Evolutionary conservation across 1,284 basidiomycete species (phyloP).

Genomic region (Microbotryum intermedium): DNA sequence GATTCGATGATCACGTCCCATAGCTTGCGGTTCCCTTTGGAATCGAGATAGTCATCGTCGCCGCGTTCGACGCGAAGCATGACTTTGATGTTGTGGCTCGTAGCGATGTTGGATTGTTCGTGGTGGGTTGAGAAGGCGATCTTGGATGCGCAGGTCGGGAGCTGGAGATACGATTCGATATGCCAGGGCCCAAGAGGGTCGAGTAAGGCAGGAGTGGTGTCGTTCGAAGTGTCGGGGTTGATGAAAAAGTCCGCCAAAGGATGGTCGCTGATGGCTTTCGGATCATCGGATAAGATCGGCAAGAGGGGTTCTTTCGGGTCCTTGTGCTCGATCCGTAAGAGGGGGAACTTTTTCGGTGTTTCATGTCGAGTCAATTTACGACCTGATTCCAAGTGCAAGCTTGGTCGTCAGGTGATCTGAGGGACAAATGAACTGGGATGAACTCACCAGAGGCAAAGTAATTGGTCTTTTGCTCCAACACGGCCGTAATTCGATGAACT

Average conservation of each 20-base stretch:
- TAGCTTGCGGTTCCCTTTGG: slow-evolving; percentile 59
- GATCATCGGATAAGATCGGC: slow-evolving; percentile 52
- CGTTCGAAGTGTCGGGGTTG: slow-evolving; percentile 32
- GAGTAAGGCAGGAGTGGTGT: slow-evolving; percentile 43
- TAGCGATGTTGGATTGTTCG: slow-evolving; percentile 65
- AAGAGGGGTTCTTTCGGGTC: slow-evolving; percentile 53
- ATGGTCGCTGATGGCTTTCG: slow-evolving; percentile 28
- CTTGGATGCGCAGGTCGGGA: slow-evolving; percentile 44
- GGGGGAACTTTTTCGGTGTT: slow-evolving; percentile 54
- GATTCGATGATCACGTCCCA: slow-evolving; percentile 82
- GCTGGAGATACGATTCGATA: slow-evolving; percentile 42
- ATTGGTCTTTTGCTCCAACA: slow-evolving; percentile 58
- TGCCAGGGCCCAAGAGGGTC: slow-evolving; percentile 51
- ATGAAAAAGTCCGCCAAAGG: slow-evolving; percentile 33
- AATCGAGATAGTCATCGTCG: slow-evolving; percentile 56
- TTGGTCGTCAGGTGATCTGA: no score
- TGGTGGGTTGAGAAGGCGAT: slow-evolving; percentile 79
- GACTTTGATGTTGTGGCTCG: slow-evolving; percentile 73
- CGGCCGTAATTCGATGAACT: slow-evolving; percentile 64
- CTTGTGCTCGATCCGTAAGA: slow-evolving; percentile 58
- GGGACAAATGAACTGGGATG: no score
- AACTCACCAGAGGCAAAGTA: slow-evolving; percentile 39
- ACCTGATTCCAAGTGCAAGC: slow-evolving; percentile 10
- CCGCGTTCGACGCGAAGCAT: slow-evolving; percentile 76
- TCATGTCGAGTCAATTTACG: slow-evolving; percentile 65